Percentiles rank a stretch among this genome's conserved stretches.
These are phyloP conservation scores for Leccinum aurantiacum DNA, from an alignment of 768 basidiomycete genomes.

Conservation along the genomic window DNA sequence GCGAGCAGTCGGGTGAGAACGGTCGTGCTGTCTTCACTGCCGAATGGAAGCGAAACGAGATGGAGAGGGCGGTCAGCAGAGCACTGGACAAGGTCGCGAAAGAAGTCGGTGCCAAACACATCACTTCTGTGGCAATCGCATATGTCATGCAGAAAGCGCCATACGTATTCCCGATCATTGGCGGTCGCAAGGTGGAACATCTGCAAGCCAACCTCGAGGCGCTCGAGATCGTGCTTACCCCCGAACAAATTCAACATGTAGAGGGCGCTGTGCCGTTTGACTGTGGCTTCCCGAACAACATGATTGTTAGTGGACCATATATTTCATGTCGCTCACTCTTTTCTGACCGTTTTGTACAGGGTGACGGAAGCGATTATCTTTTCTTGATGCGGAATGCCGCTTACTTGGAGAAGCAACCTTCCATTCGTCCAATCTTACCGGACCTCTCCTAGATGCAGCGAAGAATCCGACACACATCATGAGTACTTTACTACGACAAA, in stretches of 20 bases:
- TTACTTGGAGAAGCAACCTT: conserved; percentile 26
- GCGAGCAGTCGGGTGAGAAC: conserved; percentile 22
- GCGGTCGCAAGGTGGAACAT: conserved; percentile 54
- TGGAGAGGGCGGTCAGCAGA: conserved; percentile 41
- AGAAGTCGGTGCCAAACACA: conserved; percentile 47
- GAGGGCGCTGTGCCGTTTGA: conserved; percentile 46
- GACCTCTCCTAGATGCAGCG: conserved; percentile 1
- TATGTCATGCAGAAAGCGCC: conserved; percentile 56
- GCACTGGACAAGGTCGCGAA: conserved; percentile 51
- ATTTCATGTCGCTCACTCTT: neutral
- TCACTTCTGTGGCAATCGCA: conserved; percentile 45
- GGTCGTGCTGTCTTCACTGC: neutral
- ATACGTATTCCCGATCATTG: conserved; percentile 52
- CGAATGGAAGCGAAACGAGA: conserved; percentile 47
- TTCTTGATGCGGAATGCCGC: conserved; percentile 12
- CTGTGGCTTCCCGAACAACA: conserved; percentile 41
- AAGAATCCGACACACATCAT: neutral
- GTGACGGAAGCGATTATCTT: conserved; percentile 22
- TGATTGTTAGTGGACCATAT: neutral
- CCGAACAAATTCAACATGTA: conserved; percentile 45
- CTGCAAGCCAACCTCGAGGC: conserved; percentile 51
- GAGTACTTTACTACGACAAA: neutral
- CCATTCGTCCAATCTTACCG: conserved; percentile 2
- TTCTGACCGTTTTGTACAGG: conserved; percentile 17
- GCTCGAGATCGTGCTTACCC: conserved; percentile 44